These are phyloP conservation scores for Nakaseomyces glabratus DNA, from an alignment of 1,139 yeast species.

Conservation along the genomic window DNA sequence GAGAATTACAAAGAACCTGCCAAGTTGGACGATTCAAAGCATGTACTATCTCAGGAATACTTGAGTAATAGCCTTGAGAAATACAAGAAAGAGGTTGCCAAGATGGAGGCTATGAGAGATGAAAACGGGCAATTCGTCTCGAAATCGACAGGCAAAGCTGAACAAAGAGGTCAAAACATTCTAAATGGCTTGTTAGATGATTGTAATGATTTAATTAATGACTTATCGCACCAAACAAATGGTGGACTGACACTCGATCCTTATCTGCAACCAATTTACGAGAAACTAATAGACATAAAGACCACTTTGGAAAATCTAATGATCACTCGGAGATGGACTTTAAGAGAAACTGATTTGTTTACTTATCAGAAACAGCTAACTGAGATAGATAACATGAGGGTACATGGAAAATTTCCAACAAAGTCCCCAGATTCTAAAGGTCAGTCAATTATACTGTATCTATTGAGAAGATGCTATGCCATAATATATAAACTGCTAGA, in stretches of 20 bases:
- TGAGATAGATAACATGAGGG: conserved; percentile 61
- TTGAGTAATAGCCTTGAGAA: conserved; percentile 30
- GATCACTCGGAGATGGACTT: conserved; percentile 92
- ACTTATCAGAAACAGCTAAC: conserved; percentile 66
- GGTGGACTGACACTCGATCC: conserved; percentile 40
- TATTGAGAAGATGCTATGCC: conserved; percentile 83
- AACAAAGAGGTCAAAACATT: conserved; percentile 48
- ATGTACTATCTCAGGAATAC: conserved; percentile 16
- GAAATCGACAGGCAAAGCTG: conserved; percentile 31
- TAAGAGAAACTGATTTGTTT: conserved; percentile 88
- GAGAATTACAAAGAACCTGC: too few species aligned
- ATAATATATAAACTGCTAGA: conserved; percentile 79
- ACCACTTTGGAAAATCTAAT: conserved; percentile 68
- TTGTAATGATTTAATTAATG: conserved; percentile 65
- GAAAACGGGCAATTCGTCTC: conserved; percentile 40
- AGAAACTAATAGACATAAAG: conserved; percentile 53
- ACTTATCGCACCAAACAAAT: conserved; percentile 52
- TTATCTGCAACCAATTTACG: conserved; percentile 42
- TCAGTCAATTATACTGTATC: conserved; percentile 63
- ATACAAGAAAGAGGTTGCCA: conserved; percentile 34
- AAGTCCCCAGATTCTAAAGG: conserved; percentile 34
- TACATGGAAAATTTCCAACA: conserved; percentile 45
- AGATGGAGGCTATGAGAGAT: conserved; percentile 38
- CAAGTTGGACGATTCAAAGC: conserved; percentile 11
- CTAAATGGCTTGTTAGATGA: conserved; percentile 71